Conservation (phyloP, 257 asterid genomes). For the Mentha longifolia region DNA sequence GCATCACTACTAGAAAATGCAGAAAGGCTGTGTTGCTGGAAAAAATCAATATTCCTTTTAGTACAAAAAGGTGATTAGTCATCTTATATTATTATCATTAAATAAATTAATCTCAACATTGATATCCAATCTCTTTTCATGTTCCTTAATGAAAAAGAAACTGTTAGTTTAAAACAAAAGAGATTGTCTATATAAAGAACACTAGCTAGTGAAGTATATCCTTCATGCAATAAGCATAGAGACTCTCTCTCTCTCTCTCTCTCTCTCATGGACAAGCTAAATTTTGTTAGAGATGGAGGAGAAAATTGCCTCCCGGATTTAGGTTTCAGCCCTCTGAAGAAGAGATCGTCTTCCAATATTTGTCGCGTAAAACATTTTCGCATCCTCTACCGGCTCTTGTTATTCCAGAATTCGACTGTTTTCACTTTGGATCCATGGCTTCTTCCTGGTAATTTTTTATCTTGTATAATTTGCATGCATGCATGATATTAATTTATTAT, state of each 20-base stretch:
- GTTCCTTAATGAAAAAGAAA: constrained; percentile 17
- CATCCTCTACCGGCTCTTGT: constrained; percentile 60
- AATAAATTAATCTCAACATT: not conserved
- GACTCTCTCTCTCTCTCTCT: too few species aligned
- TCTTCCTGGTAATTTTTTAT: not conserved
- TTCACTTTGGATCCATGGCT: constrained; percentile 17
- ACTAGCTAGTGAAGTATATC: too few species aligned
- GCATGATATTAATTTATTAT: not conserved
- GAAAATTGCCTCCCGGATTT: constrained; percentile 69
- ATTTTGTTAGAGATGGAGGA: constrained; percentile 60
- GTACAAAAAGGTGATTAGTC: not conserved
- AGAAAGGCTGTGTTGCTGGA: not conserved
- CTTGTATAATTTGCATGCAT: not conserved
- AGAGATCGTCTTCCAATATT: constrained; percentile 70
- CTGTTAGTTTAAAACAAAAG: not conserved
- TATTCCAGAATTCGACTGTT: constrained; percentile 20
- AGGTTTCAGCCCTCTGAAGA: constrained; percentile 74
- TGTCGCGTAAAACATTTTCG: constrained; percentile 62
- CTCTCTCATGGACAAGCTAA: constrained; percentile 38
- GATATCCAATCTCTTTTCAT: not conserved
- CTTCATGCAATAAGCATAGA: constrained; percentile 6
- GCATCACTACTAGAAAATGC: not conserved
- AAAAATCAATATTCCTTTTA: not conserved
- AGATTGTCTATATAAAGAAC: not conserved
- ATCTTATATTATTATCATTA: not conserved